Evolutionary conservation across 257 asterid species (phyloP), one percentile per base, ranked within the genome.

Genomic region (Henckelia pumila): DNA sequence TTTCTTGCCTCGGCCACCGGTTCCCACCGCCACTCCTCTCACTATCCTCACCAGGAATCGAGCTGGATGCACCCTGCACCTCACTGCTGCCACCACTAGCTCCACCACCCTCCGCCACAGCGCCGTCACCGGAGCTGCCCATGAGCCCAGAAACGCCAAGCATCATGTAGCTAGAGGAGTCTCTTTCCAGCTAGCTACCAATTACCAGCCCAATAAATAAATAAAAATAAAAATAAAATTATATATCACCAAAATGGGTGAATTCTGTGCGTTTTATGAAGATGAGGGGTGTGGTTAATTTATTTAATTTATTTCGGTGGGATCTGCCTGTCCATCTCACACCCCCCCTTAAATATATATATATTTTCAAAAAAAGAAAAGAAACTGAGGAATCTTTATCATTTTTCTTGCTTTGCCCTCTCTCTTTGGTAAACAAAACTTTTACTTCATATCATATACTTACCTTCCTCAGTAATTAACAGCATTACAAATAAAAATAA

Each of bases 1-100:
- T 93, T 75, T 93, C 98, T 29, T 89, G 95, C 75, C 97, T 79
- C 44, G 98, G 98, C 98, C 98, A 89, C 77, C 98, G 83, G 73
- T 86, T 89, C 33, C 96, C 92, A 5, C 83, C 84, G 4, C 86
- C 83, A 44, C 68, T 56, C 9, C 80, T 78, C 56, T 84, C 91
- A 0, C 78, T 78, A 7, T 77, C 94, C 5, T 86, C 75, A 20
- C 84, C 78, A 8, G 63, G 77, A 58, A 73, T 62, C 63, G 79
- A 71, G 64, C 59, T 70, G 21, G 77, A 68, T 2, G 61, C 86
- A 3, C 82, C 91, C 6, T n/a, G n/a, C n/a, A 55, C 78, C 62
- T 79, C 95, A 32, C 95, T 80, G 77, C 96, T 85, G 0, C 89
- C 92, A 3, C 97, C 96, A 47, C 94, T 81, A 0, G 74, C 82